Percentiles rank a stretch among this genome's conserved stretches.
phyloP scores from a whole-genome alignment of 2,329 filamentous ascomycete genomes.

The Cytospora leucostoma region DNA sequence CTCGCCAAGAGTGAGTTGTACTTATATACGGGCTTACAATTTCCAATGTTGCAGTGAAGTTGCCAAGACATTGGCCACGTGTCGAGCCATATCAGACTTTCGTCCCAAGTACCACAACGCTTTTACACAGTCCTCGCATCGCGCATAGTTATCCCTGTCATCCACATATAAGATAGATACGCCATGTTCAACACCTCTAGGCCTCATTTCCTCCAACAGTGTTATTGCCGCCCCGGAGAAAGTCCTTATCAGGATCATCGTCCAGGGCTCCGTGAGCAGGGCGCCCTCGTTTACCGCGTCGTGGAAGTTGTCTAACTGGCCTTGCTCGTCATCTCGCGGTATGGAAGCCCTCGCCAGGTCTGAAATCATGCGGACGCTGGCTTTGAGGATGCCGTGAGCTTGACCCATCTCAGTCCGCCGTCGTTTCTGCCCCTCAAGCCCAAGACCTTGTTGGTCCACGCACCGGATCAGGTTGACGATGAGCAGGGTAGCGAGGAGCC shows the following conservation, averaged over 20 bases:
- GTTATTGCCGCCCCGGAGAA: conserved; percentile 50
- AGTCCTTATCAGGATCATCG: conserved; percentile 45
- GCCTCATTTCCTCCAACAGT: conserved; percentile 38
- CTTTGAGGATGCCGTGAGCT: conserved; percentile 43
- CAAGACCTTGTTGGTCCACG: conserved; percentile 45
- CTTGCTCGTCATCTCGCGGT: conserved; percentile 29
- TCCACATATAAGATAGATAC: conserved; percentile 2
- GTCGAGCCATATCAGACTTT: conserved; percentile 50
- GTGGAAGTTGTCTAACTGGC: conserved; percentile 48
- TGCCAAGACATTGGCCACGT: conserved; percentile 21
- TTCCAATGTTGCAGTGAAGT: conserved; percentile 12
- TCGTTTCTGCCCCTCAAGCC: conserved; percentile 32
- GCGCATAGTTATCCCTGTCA: conserved; percentile 34
- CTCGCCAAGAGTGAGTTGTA: not conserved
- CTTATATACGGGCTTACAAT: conserved; percentile 1
- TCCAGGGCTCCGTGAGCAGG: conserved; percentile 55
- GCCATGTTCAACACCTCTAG: not conserved
- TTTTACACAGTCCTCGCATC: conserved; percentile 51
- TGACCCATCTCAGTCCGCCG: conserved; percentile 37
- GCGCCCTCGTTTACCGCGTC: conserved; percentile 56
- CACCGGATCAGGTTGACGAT: conserved; percentile 55
- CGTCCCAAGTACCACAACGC: conserved; percentile 57
- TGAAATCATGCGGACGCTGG: conserved; percentile 48
- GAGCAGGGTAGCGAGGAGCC: conserved; percentile 57
- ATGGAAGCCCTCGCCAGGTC: conserved; percentile 51